Percentiles rank a stretch among this genome's conserved stretches.
These are phyloP conservation scores for Teratosphaeria nubilosa DNA, from an alignment of 2,329 filamentous ascomycete species.

Conservation along the genomic window DNA sequence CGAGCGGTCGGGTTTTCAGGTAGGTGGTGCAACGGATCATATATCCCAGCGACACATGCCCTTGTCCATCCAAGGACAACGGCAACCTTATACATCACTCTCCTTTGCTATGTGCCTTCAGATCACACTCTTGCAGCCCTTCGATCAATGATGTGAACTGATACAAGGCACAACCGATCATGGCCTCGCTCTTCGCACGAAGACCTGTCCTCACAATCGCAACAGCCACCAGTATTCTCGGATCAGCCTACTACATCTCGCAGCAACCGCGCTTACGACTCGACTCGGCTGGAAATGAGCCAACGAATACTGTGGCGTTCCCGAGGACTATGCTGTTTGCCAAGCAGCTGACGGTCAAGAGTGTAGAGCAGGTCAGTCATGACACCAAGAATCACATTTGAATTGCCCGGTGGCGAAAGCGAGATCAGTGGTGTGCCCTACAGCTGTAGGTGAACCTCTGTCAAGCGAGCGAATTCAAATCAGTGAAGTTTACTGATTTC, in stretches of 20 bases:
- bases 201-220: conserved; percentile 4
- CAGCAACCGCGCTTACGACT: conserved; percentile 8
- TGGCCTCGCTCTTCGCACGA: conserved; percentile 7
- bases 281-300: conserved; percentile 18
- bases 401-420: conserved; percentile 18
- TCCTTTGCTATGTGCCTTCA: background rate
- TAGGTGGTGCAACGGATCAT: background rate
- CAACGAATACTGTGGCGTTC: conserved; percentile 18
- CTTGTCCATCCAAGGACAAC: background rate
- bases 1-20: background rate
- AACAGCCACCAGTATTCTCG: background rate
- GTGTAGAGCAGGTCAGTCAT: conserved; percentile 24
- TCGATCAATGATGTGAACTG: background rate
- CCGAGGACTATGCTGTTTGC: conserved; percentile 25
- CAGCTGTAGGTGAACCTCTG: background rate
- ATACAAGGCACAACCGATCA: background rate
- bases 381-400: conserved; percentile 25
- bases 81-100: background rate
- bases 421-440: conserved; percentile 21
- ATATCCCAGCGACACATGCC: background rate
- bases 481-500: background rate
- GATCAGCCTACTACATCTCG: conserved; percentile 5
- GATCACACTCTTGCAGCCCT: background rate
- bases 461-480: background rate
- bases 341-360: conserved; percentile 19